phyloP scores from a whole-genome alignment of 225 moss, liverwort and hornwort genomes.

The Antitrichia curtipendula region DNA sequence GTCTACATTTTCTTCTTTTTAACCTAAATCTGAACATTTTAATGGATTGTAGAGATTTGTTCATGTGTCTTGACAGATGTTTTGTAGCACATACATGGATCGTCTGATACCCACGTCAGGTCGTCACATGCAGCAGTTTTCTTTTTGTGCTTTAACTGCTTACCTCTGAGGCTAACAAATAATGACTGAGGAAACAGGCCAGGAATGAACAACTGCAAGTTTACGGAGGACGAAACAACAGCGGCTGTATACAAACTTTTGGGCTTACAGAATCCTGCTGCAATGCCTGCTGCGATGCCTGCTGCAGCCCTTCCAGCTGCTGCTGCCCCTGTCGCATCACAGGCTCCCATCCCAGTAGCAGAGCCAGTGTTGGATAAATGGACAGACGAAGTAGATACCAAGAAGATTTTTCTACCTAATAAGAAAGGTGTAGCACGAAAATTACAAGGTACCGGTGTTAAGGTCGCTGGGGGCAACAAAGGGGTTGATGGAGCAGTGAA shows the following conservation, averaged over 20 bases:
- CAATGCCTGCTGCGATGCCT: constrained; percentile 61
- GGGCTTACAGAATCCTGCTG: constrained; percentile 47
- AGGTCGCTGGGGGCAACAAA: constrained; percentile 31
- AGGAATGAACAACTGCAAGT: constrained; percentile 76
- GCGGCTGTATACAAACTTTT: constrained; percentile 64
- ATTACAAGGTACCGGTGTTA: constrained; percentile 9
- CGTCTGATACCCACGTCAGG: neutral
- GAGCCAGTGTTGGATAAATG: constrained; percentile 33
- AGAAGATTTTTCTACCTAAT: constrained; percentile 34
- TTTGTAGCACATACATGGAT: neutral
- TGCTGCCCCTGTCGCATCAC: constrained; percentile 3
- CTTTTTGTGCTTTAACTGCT: neutral
- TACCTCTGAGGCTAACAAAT: neutral
- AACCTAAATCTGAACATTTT: neutral
- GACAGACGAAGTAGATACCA: constrained; percentile 35
- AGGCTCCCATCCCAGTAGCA: constrained; percentile 9
- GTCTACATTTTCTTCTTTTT: neutral
- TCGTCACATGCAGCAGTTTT: neutral
- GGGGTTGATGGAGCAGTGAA: constrained; percentile 40
- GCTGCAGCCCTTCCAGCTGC: constrained; percentile 8
- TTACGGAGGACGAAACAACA: constrained; percentile 61
- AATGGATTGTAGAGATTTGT: neutral
- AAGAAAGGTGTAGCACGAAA: constrained; percentile 68
- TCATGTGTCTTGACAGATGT: neutral
- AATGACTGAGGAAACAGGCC: constrained; percentile 42